These are phyloP conservation scores for Talaromyces stipitatus DNA, from an alignment of 495 filamentous ascomycete species.

Conservation along the genomic window DNA sequence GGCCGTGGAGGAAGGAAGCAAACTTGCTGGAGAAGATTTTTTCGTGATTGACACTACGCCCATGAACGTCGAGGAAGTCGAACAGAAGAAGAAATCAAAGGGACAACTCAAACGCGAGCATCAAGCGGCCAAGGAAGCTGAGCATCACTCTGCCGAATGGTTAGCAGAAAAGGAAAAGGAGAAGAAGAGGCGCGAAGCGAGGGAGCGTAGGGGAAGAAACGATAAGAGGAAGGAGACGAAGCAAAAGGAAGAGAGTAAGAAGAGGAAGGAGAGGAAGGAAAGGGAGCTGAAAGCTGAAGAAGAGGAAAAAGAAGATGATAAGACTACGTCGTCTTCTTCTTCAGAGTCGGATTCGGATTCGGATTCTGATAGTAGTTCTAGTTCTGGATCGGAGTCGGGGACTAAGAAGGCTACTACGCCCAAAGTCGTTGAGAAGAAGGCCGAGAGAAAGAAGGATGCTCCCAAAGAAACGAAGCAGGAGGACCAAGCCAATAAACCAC, in stretches of 20 bases:
- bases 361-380: background rate
- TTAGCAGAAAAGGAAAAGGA: constrained; percentile 14
- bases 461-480: constrained; percentile 14
- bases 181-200: constrained; percentile 15
- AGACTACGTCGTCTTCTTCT: constrained; percentile 7
- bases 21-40: background rate
- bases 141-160: background rate
- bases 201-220: constrained; percentile 14
- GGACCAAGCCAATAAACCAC: constrained; percentile 36
- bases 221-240: constrained; percentile 13
- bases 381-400: background rate
- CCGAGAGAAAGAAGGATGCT: constrained; percentile 12
- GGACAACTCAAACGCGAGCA: background rate
- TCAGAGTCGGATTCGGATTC: constrained; percentile 3
- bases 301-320: constrained; percentile 12
- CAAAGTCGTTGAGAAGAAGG: background rate
- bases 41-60: constrained; percentile 6
- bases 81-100: constrained; percentile 4
- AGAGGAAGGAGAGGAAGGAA: constrained; percentile 15
- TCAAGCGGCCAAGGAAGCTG: background rate
- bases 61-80: constrained; percentile 1
- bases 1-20: background rate
- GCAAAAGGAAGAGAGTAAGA: constrained; percentile 14
- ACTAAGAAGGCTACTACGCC: background rate
- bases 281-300: constrained; percentile 11